Evolutionary conservation across 139 green algal species (phyloP).

Genomic region (Coelastrella sp.): DNA sequence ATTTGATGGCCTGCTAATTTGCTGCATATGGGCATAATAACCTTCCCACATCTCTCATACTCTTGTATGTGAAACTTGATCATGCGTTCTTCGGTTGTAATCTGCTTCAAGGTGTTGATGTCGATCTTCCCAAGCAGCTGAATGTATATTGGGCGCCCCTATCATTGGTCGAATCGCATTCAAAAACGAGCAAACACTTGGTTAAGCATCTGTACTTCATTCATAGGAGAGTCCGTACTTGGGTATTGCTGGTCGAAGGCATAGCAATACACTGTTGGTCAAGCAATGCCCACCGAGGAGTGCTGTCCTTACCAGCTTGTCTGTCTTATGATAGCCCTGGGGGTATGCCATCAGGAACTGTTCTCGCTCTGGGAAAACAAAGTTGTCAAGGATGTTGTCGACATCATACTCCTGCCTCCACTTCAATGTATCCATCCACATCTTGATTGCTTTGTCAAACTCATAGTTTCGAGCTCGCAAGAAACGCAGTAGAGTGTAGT

Average conservation of each 20-base stretch:
- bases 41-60: slow-evolving; percentile 89
- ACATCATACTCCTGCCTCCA: slow-evolving; percentile 73
- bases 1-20: slow-evolving; percentile 72
- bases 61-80: slow-evolving; percentile 87
- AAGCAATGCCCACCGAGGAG: too few species aligned
- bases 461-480: slow-evolving; percentile 71
- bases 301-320: slow-evolving; percentile 73
- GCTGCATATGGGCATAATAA: slow-evolving; percentile 89
- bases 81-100: slow-evolving; percentile 90
- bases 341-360: slow-evolving; percentile 90
- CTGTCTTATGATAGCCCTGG: slow-evolving; percentile 76
- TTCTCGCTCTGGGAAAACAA: slow-evolving; percentile 90
- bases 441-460: slow-evolving; percentile 53
- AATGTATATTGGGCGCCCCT: slow-evolving; percentile 90
- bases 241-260: too few species aligned
- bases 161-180: neutral
- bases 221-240: too few species aligned
- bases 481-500: slow-evolving; percentile 68
- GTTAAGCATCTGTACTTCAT: too few species aligned
- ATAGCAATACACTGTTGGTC: too few species aligned
- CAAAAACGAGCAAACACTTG: neutral
- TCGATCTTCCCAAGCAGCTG: slow-evolving; percentile 90
- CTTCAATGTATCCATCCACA: slow-evolving; percentile 65
- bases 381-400: slow-evolving; percentile 84
- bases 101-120: slow-evolving; percentile 73